Percentiles rank a stretch among this genome's conserved stretches.
These are phyloP conservation scores for Globisporangium yorkense DNA, from an alignment of 352 stramenopile genomes.

Conservation along the genomic window DNA sequence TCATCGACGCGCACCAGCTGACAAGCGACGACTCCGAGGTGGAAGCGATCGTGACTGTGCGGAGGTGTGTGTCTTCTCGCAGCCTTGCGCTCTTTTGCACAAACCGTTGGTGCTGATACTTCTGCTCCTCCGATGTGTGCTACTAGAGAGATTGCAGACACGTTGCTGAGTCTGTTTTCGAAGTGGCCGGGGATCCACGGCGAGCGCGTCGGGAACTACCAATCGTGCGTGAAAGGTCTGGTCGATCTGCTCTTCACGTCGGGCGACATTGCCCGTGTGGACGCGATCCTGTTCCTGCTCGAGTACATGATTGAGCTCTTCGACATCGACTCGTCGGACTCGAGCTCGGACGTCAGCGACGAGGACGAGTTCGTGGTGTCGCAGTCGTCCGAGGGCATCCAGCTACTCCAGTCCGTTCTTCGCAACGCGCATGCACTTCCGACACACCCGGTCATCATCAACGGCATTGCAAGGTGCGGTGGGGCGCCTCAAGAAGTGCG, in stretches of 20 bases:
- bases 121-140: background rate
- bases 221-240: conserved; percentile 58
- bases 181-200: conserved; percentile 59
- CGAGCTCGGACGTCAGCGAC: conserved; percentile 35
- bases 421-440: conserved; percentile 38
- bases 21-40: conserved; percentile 52
- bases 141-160: conserved; percentile 73
- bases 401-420: conserved; percentile 49
- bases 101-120: background rate
- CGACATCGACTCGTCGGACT: conserved; percentile 74
- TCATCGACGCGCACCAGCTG: conserved; percentile 50
- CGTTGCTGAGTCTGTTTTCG: conserved; percentile 71
- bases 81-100: background rate
- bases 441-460: conserved; percentile 52
- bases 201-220: conserved; percentile 28
- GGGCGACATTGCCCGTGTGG: conserved; percentile 49
- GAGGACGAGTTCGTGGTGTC: conserved; percentile 18
- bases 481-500: too few relatives aligned
- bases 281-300: conserved; percentile 68
- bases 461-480: conserved; percentile 43
- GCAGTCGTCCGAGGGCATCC: conserved; percentile 30
- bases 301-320: conserved; percentile 78
- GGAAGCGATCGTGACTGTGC: conserved; percentile 39
- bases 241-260: conserved; percentile 39
- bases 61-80: conserved; percentile 30